Evolutionary conservation across 108 stramenopile species (phyloP).

Genomic region (Cyclotella choctawhatcheeana): DNA sequence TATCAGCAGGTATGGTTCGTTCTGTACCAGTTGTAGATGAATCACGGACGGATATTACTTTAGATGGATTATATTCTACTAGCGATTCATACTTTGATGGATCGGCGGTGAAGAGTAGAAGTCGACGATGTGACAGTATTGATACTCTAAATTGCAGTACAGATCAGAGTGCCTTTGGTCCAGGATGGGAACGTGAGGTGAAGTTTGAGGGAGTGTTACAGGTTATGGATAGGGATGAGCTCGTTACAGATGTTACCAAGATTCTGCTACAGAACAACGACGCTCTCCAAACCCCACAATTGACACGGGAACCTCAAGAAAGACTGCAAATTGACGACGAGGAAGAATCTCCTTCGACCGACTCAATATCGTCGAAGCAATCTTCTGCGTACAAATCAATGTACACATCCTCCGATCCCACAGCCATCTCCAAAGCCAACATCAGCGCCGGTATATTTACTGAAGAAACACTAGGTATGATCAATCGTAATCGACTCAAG

Average conservation of each 20-base stretch:
- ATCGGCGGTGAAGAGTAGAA: background rate
- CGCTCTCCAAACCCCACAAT: background rate
- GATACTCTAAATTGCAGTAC: constrained; percentile 7
- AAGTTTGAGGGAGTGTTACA: background rate
- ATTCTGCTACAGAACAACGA: background rate
- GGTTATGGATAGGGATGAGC: background rate
- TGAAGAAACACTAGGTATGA: constrained; percentile 16
- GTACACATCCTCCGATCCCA: background rate
- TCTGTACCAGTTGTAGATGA: background rate
- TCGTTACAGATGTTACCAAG: background rate
- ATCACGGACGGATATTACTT: constrained; percentile 1
- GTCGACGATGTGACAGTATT: background rate
- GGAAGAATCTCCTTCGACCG: background rate
- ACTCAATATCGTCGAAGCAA: background rate
- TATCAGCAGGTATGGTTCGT: no score
- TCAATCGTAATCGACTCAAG: constrained; percentile 25
- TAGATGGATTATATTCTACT: constrained; percentile 4
- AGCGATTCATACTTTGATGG: constrained; percentile 11
- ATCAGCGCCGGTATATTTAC: constrained; percentile 26
- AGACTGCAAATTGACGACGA: background rate
- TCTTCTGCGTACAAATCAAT: constrained; percentile 1
- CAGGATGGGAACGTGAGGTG: background rate
- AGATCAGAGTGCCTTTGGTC: background rate
- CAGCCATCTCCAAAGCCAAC: constrained; percentile 1
- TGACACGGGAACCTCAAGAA: background rate